Base-by-base conservation (phyloP, 305 asterid species). In the Stenogyne calaminthoides region DNA sequence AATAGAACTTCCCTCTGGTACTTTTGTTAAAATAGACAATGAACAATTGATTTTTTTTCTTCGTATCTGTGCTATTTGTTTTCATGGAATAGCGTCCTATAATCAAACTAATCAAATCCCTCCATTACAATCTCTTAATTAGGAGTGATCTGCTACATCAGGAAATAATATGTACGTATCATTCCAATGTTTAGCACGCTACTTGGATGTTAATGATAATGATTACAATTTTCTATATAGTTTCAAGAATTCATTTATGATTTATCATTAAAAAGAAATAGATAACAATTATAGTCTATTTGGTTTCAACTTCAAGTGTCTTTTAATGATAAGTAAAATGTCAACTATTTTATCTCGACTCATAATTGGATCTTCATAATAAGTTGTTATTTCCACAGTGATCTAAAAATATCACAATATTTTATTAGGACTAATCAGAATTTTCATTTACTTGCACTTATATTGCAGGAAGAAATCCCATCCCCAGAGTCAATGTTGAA, bases 401-500 rank as follows among this genome's bases (percentile, higher is more conserved):
- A n/a, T n/a, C n/a, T 29, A 44, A 7, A 29, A 44, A 47, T 11
- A 29, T 14, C 34, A 49, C 6, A 49, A 49, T 9, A 0, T 61
- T 60, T 37, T 61, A 60, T n/a, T 62, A 16, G 20, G 27, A 39
- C 9, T 51, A 14, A 65, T n/a, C 6, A 40, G 72, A 64, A 8
- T 2, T 54, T 20, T 15, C 29, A n/a, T 15, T 29, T 42, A 14
- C 29, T 36, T 47, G 34, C 55, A 42, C 6, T 71, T 18, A n/a
- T 63, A 56, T 51, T 65, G 73, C 70, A 51, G 63, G 62, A 27
- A 67, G 56, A 67, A 77, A 59, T 59, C 20, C 71, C 39, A 72
- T 58, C 54, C 16, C 34, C 47, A 19, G 70, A 66, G 78, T 77
- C 47, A 14, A 66, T 60, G 62, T 64, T 37, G 80, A 80, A 65